Evolutionary conservation across 495 filamentous ascomycete genomes (phyloP).

Genomic region (Aspergillus sclerotiicarbonarius): DNA sequence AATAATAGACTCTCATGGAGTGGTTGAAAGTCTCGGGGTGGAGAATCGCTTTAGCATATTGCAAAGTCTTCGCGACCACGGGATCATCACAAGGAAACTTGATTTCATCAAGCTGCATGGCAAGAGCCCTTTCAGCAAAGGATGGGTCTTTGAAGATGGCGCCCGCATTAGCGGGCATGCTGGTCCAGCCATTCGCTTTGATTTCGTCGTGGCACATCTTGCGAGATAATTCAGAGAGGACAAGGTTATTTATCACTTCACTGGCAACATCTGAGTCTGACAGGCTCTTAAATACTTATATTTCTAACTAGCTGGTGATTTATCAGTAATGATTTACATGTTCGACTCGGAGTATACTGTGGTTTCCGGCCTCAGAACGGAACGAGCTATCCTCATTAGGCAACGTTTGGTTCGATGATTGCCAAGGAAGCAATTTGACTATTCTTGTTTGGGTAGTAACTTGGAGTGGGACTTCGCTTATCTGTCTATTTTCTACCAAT

Average conservation of each 20-base stretch:
- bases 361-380: no score
- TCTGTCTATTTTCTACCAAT: no score
- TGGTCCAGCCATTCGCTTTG: constrained; percentile 28
- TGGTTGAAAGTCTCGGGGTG: constrained; percentile 63
- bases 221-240: neutral
- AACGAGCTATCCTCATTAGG: no score
- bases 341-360: no score
- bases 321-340: no score
- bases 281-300: no score
- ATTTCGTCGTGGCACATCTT: constrained; percentile 27
- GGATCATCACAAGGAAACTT: constrained; percentile 26
- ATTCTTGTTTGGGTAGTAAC: no score
- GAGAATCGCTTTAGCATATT: constrained; percentile 21
- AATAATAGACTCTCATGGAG: constrained; percentile 72
- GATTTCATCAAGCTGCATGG: constrained; percentile 19
- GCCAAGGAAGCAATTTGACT: no score
- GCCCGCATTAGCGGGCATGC: constrained; percentile 25
- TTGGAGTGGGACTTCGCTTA: no score
- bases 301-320: no score
- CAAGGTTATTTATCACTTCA: neutral
- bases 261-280: no score
- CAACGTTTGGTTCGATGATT: no score
- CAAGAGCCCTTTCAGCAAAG: constrained; percentile 20
- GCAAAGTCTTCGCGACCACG: constrained; percentile 19
- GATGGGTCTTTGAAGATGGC: constrained; percentile 25